phyloP scores from a whole-genome alignment of 345 rosid genomes.

The Salix dunnii region DNA sequence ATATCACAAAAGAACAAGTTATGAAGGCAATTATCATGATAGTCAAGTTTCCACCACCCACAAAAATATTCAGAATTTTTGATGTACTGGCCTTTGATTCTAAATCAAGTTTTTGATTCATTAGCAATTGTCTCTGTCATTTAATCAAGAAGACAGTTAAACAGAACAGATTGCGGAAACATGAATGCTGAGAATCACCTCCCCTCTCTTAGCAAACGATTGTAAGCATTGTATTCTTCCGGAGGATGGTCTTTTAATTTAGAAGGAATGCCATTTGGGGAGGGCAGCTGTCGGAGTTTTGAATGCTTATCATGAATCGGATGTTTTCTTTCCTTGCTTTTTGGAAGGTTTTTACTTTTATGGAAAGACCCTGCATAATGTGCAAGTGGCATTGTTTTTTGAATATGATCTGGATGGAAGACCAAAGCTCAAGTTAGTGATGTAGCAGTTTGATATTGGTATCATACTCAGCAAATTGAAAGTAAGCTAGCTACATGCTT shows the following conservation, averaged over 20 bases:
- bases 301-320: slow-evolving; percentile 29
- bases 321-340: slow-evolving; percentile 34
- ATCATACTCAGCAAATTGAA: slow-evolving; percentile 3
- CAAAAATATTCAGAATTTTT: not conserved
- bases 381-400: slow-evolving; percentile 31
- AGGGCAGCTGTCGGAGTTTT: slow-evolving; percentile 30
- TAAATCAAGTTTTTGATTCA: not conserved
- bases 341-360: slow-evolving; percentile 33
- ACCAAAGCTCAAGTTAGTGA: not conserved
- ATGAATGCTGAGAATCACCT: slow-evolving; percentile 46
- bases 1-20: not conserved
- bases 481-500: slow-evolving; percentile 2
- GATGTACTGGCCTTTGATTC: not conserved
- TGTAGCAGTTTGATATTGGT: not conserved
- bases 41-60: not conserved
- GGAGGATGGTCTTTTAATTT: slow-evolving; percentile 33
- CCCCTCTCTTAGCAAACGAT: slow-evolving; percentile 57
- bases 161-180: not conserved
- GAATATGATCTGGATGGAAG: slow-evolving; percentile 37
- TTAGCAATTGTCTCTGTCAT: not conserved
- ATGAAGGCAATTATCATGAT: not conserved
- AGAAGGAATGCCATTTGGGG: slow-evolving; percentile 31
- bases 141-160: not conserved
- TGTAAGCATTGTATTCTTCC: slow-evolving; percentile 40
- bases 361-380: slow-evolving; percentile 29